These are phyloP conservation scores for Deinandra increscens DNA, from an alignment of 129 eudicot genomes.

Conservation along the genomic window DNA sequence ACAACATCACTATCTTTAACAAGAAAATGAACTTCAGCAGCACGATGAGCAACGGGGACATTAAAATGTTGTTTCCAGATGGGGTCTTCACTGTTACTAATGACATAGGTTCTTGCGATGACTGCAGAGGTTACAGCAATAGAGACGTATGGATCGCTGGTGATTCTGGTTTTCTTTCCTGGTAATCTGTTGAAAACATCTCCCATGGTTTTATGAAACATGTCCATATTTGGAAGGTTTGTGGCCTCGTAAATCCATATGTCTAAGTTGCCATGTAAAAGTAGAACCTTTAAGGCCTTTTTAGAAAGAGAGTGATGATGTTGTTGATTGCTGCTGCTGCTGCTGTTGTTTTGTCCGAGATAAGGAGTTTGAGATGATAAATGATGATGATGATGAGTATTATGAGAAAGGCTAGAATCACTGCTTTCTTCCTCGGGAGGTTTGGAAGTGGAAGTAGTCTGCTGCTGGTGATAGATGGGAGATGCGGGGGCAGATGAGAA, in stretches of 20 bases:
- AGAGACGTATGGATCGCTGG: conserved; percentile 88
- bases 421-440: no score
- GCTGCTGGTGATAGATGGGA: no score
- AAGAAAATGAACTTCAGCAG: conserved; percentile 76
- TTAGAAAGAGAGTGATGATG: conserved; percentile 39
- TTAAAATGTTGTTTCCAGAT: conserved; percentile 85
- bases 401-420: conserved; percentile 38
- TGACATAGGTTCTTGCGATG: conserved; percentile 81
- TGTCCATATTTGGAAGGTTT: conserved; percentile 97
- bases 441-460: no score
- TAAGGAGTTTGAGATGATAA: conserved; percentile 23
- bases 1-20: conserved; percentile 93
- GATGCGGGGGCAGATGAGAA: no score
- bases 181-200: conserved; percentile 73
- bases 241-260: conserved; percentile 86
- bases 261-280: conserved; percentile 82
- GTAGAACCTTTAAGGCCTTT: conserved; percentile 68
- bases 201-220: conserved; percentile 93
- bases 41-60: conserved; percentile 88
- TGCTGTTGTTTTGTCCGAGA: no score
- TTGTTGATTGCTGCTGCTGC: no score
- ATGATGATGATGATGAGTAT: conserved; percentile 19
- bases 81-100: conserved; percentile 77
- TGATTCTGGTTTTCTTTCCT: conserved; percentile 28
- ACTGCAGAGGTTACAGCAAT: conserved; percentile 61